These are phyloP conservation scores for Aureobasidium sp. DNA, from an alignment of 2,329 filamentous ascomycete genomes.

Conservation along the genomic window DNA sequence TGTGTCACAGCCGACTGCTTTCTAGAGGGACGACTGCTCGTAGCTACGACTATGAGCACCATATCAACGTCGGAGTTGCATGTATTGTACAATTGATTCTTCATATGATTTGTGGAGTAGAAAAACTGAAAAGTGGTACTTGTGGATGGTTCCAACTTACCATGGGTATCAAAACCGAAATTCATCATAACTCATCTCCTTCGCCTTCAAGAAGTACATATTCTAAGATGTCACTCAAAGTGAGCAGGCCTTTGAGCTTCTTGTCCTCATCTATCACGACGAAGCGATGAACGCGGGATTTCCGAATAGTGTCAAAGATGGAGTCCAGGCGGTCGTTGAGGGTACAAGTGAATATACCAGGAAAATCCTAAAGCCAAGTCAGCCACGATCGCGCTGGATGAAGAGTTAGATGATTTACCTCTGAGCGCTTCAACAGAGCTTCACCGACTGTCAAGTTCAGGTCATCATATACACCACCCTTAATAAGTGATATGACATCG, in stretches of 20 bases:
- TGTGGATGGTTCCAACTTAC: constrained; percentile 9
- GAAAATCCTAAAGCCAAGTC: constrained; percentile 60
- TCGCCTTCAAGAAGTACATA: constrained; percentile 75
- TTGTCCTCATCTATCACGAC: constrained; percentile 88
- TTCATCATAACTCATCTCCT: constrained; percentile 15
- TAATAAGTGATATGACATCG: constrained; percentile 93
- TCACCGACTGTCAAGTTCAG: constrained; percentile 80
- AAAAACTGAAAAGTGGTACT: constrained; percentile 6
- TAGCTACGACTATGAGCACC: neutral
- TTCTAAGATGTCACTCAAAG: constrained; percentile 90
- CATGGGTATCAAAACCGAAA: constrained; percentile 12
- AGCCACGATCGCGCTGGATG: constrained; percentile 12
- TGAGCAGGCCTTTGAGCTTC: constrained; percentile 79
- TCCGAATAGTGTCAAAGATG: constrained; percentile 93
- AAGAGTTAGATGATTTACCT: constrained; percentile 41
- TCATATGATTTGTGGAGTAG: neutral
- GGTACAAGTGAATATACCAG: constrained; percentile 93
- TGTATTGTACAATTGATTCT: neutral
- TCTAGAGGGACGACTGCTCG: neutral
- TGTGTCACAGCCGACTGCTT: neutral
- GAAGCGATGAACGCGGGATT: constrained; percentile 85
- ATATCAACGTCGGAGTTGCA: neutral
- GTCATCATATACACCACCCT: constrained; percentile 87
- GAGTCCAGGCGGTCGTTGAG: constrained; percentile 86
- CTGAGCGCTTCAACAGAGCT: constrained; percentile 74